These are phyloP conservation scores for Aspergillus tamarii DNA, from an alignment of 2,329 filamentous ascomycete genomes.

Conservation along the genomic window DNA sequence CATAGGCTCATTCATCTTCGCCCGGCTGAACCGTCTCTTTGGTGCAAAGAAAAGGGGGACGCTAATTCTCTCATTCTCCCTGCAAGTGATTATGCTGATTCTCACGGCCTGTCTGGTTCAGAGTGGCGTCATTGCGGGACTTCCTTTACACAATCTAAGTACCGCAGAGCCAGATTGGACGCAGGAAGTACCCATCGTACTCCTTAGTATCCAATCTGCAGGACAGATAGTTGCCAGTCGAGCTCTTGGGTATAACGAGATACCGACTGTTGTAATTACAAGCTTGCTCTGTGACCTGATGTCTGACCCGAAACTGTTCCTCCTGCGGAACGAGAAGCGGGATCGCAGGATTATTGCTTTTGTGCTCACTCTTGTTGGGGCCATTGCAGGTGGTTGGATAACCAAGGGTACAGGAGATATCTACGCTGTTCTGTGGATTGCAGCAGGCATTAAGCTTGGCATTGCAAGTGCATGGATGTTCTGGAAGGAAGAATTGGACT, in stretches of 20 bases:
- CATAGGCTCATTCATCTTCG: conserved; percentile 46
- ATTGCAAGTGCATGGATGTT: conserved; percentile 27
- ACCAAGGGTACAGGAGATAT: conserved; percentile 30
- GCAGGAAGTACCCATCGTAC: conserved; percentile 33
- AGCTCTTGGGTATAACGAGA: conserved; percentile 32
- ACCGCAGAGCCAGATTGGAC: conserved; percentile 21
- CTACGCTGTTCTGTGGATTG: conserved; percentile 28
- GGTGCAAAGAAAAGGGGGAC: conserved; percentile 27
- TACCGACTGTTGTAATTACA: conserved; percentile 39
- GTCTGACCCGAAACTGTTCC: conserved; percentile 32
- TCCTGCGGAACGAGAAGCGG: conserved; percentile 31
- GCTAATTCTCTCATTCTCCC: conserved; percentile 32
- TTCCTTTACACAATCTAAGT: not conserved
- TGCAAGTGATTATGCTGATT: conserved; percentile 32
- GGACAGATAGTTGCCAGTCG: conserved; percentile 36
- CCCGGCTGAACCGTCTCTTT: conserved; percentile 35
- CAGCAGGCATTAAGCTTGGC: conserved; percentile 27
- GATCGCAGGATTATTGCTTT: conserved; percentile 33
- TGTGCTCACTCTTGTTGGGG: conserved; percentile 29
- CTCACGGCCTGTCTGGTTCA: conserved; percentile 32
- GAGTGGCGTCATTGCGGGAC: conserved; percentile 27
- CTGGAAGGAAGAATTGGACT: conserved; percentile 15
- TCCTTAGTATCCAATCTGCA: conserved; percentile 36
- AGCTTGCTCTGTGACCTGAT: conserved; percentile 36
- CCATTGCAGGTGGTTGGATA: conserved; percentile 33